Base-by-base conservation (phyloP, 2,329 filamentous ascomycete species). In the Leptographium galeiforme region DNA sequence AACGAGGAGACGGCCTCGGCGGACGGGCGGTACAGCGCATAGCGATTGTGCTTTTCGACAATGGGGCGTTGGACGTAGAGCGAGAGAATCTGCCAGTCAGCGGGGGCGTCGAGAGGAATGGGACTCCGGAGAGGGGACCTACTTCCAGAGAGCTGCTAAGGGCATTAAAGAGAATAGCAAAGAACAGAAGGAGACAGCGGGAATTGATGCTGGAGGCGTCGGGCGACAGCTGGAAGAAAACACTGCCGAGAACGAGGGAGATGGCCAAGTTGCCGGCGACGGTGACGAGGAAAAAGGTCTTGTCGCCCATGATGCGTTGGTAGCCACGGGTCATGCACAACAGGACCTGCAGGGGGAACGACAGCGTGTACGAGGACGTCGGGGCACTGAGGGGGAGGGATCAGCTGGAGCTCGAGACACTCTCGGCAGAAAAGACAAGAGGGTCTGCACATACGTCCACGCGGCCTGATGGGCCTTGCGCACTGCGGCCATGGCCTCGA, bases 11-110 rank as follows among this genome's bases (percentile, higher is more conserved):
- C 76, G 14, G 89, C 87, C 73, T 96, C 89, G 16, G 89, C 85
- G 13, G 85, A 89, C 0, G 90, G 89, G 61, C 94, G 89, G 62
- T 95, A 95, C n/a, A 95, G 75, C n/a, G 89, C 89, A 64, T 95
- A 95, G 55, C 85, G 81, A 53, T 77, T 72, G 61, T 96, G 90
- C 66, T 95, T 95, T 64, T 95, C 89, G 57, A 96, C 88, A 60
- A 95, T 95, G 1, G 87, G 85, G 39, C 90, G 84, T 77, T 95
- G 89, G 1, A 87, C 80, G 64, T 93, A 96, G 8, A 95, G 76
- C 0, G 86, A 89, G 40, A 93, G 68, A 64, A 95, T 93, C 48
- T 50, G 19, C 8, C 10, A 32, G 14, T 40, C 11, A 39, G 36
- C 30, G 32, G 3, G 19, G 8, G 16, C 16, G 12, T 5, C 4